Evolutionary conservation across 306 rosid species (phyloP).

Genomic region (Citrullus amarus): DNA sequence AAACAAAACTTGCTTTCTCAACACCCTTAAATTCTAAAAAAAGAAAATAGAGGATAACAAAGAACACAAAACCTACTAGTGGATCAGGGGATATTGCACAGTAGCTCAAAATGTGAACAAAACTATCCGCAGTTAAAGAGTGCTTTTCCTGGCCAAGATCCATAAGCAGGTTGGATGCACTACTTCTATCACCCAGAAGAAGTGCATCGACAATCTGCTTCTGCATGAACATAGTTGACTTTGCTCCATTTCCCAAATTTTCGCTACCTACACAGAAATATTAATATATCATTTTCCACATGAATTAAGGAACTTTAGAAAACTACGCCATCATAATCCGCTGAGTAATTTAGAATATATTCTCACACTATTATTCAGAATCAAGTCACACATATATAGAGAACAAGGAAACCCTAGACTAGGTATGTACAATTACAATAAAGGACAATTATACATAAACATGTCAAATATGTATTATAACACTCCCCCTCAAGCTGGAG

Average conservation of each 20-base stretch:
- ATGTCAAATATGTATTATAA: no score
- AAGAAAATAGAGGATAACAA: not conserved
- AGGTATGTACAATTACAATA: no score
- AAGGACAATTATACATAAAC: no score
- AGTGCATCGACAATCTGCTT: conserved; percentile 52
- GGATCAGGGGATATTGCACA: conserved; percentile 75
- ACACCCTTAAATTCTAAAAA: not conserved
- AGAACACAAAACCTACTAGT: conserved; percentile 34
- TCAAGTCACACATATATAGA: no score
- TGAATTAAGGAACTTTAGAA: not conserved
- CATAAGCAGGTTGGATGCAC: conserved; percentile 51
- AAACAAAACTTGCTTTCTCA: not conserved
- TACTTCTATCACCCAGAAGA: conserved; percentile 35
- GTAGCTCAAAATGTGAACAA: conserved; percentile 39
- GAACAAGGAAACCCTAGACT: no score
- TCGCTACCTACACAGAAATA: conserved; percentile 22
- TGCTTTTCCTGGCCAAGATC: conserved; percentile 34
- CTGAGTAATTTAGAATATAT: not conserved
- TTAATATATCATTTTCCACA: conserved; percentile 3
- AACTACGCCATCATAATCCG: not conserved
- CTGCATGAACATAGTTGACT: conserved; percentile 27
- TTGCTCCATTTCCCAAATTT: conserved; percentile 20
- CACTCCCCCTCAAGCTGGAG: no score
- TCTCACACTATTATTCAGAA: not conserved
- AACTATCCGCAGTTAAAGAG: conserved; percentile 42